Conservation (phyloP, 495 filamentous ascomycete species). For the Podospora appendiculata region DNA sequence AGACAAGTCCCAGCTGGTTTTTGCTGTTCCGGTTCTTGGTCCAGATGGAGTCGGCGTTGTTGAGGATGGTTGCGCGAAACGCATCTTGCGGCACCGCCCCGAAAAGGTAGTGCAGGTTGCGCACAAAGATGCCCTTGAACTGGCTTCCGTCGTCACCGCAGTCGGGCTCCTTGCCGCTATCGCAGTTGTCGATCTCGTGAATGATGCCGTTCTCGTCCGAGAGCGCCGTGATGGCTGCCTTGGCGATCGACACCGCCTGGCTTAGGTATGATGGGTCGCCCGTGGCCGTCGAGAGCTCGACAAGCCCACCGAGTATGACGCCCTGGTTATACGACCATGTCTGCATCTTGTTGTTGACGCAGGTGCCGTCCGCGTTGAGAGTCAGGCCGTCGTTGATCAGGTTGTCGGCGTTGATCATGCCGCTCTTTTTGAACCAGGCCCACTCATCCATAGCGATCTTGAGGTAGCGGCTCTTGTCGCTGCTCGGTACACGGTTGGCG, state of each 20-base stretch:
- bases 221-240: conserved; percentile 50
- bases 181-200: conserved; percentile 46
- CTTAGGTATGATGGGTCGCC: conserved; percentile 44
- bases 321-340: conserved; percentile 80
- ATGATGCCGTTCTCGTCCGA: conserved; percentile 52
- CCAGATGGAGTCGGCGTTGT: conserved; percentile 64
- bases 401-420: conserved; percentile 57
- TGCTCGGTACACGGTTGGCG: conserved; percentile 52
- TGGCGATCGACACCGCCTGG: conserved; percentile 56
- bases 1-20: conserved; percentile 48
- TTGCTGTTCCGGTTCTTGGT: conserved; percentile 44
- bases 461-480: conserved; percentile 43
- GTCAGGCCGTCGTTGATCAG: conserved; percentile 65
- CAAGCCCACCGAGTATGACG: conserved; percentile 63
- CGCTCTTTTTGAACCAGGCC: conserved; percentile 59
- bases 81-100: conserved; percentile 38
- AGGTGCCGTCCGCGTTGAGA: conserved; percentile 32
- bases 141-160: conserved; percentile 56
- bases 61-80: conserved; percentile 48
- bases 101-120: conserved; percentile 57
- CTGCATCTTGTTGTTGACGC: conserved; percentile 56
- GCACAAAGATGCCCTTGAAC: conserved; percentile 77
- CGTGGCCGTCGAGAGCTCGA: conserved; percentile 54
- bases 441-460: conserved; percentile 50
- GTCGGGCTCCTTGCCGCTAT: conserved; percentile 38